Base-by-base conservation (phyloP, 208 protist genomes). In the Acanthamoeba castellanii region DNA sequence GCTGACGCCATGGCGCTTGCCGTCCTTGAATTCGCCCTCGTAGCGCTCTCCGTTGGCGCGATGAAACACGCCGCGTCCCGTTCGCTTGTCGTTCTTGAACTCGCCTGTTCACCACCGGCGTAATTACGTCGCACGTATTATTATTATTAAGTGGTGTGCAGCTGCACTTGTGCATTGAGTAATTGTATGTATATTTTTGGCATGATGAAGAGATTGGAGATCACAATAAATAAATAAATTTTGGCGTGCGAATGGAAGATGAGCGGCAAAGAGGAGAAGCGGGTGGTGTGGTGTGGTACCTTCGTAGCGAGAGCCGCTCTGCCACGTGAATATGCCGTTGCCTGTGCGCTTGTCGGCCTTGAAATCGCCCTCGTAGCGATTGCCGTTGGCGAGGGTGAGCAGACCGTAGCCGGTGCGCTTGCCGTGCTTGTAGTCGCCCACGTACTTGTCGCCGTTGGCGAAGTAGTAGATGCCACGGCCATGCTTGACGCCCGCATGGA, bases 301-400 rank as follows among this genome's bases (percentile, higher is more conserved):
- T 88, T 88, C 78, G 52, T 88, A 88, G n/a, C 78, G 78, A 22
- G 78, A 88, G 32, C 78, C 78, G 47, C 78, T 88, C 34, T 88
- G 78, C 78, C 78, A 88, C 37, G 52, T 88, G 52, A 88, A 88
- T 11, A 88, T 61, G 52, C 78, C 78, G 47, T 64, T 61, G 78
- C 78, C 78, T 6, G 78, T 88, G 57, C 85, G 50, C 85, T 72
- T 64, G 37, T 92, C 85, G 34, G n/a, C 57, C 85, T 52, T 64
- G 61, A 92, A 92, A 18, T 64, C 85, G 34, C 85, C 85, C n/a
- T 92, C 50, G 85, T 92, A 92, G 27, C 85, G 85, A 14, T 92
- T 72, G 85, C 85, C 85, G 37, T 92, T 92, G 85, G 85, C 85
- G 42, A 72, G 59, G 34, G 59, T 92, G 34, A 92, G 61, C 27